Base-by-base conservation (phyloP, 805 yeast genomes). In the Ogataea corticis region DNA sequence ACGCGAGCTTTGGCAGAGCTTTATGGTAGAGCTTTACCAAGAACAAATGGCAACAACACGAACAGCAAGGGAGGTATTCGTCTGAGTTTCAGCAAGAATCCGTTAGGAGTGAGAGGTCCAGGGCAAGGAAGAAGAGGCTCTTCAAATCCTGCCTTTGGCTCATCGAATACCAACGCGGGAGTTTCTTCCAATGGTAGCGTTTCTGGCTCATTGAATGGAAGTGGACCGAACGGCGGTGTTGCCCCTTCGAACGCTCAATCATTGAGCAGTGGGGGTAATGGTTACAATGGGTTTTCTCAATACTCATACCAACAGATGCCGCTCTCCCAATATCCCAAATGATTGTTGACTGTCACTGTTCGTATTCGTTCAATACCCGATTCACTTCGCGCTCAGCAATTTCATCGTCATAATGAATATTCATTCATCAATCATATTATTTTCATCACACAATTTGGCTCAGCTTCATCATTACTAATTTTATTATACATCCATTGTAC, bases 1-100 rank as follows among this genome's bases (percentile, higher is more conserved):
- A 89, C 98, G 2, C 77, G 88, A 58, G 97, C 98, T 0, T 73
- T 94, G 48, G 96, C 96, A 27, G 97, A 91, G 67, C 72, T 94
- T 39, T 94, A 94, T 62, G 99, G 99, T 13, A 76, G 94, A 51
- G 89, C 94, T 10, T 75, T 94, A 58, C 95, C 96, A 25, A 78
- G 97, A 60, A 82, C 82, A 30, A 83, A 82, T 28, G 82, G 82
- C 31, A 55, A 48, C 41, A 45, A 38, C 19, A 46, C 58, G 4
- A 56, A 47, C 21, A 61, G 52, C 35, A 94, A 94, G 64, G 98
- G 98, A 31, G 99, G 99, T 21, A 92, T 94, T 44, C 77, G 99
- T 48, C 75, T 94, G 48, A 87, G 96, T 42, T 94, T 91, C 62
- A 88, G 97, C 35, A 94, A 94, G 69, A 94, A 94, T 65, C 99